Conservation (phyloP, 805 yeast genomes). For the Sungouiozyma ichnusensis region DNA sequence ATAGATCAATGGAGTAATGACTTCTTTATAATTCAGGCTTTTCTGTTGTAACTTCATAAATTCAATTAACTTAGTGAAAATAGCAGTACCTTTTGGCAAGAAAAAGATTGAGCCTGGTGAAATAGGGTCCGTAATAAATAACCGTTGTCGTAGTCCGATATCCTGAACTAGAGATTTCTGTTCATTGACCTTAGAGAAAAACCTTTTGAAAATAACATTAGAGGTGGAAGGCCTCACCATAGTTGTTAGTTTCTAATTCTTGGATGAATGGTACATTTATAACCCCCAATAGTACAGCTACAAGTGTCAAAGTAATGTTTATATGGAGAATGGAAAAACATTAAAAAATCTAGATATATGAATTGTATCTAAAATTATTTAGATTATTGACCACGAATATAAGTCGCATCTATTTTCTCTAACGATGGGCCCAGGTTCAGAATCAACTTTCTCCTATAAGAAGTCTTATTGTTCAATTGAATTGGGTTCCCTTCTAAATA, state of each 20-base stretch:
- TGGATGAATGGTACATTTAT: too few relatives aligned
- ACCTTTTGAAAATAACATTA: neutral
- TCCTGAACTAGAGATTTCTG: slow-evolving; percentile 5
- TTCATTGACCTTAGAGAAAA: neutral
- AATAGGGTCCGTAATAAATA: slow-evolving; percentile 66
- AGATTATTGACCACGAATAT: slow-evolving; percentile 30
- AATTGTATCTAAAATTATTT: neutral
- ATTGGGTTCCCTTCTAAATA: slow-evolving; percentile 92
- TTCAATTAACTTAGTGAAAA: slow-evolving; percentile 65
- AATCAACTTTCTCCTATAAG: slow-evolving; percentile 74
- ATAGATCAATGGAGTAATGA: slow-evolving; percentile 82
- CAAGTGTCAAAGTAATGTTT: neutral
- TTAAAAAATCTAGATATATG: neutral
- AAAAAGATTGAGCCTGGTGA: slow-evolving; percentile 93
- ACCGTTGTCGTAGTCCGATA: slow-evolving; percentile 49
- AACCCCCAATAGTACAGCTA: too few relatives aligned
- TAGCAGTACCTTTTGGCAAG: slow-evolving; percentile 82
- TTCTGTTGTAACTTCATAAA: slow-evolving; percentile 71
- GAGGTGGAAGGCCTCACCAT: neutral
- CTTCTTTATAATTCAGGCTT: slow-evolving; percentile 75
- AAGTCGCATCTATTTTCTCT: slow-evolving; percentile 86
- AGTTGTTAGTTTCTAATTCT: too few relatives aligned
- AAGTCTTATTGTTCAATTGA: slow-evolving; percentile 59
- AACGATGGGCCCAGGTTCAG: slow-evolving; percentile 55
- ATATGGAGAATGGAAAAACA: neutral